A percentile compares a stretch with the other conserved stretches of the same genome.
These are phyloP conservation scores for Aureobasidium zeae DNA, from an alignment of 2,329 filamentous ascomycete genomes.

Conservation along the genomic window DNA sequence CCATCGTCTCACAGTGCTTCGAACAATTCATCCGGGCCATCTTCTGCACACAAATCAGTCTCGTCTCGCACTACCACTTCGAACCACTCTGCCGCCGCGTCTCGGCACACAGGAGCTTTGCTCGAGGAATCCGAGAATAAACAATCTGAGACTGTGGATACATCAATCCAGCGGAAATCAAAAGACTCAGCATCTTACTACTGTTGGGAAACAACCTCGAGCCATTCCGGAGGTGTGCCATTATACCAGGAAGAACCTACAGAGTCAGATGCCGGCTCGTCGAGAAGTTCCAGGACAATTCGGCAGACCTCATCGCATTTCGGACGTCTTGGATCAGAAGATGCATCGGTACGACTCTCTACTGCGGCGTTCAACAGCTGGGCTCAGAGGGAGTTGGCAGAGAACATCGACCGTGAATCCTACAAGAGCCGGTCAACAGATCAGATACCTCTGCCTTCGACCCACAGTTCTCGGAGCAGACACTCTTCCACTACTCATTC, in stretches of 20 bases:
- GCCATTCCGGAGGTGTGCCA: background rate
- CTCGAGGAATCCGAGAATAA: background rate
- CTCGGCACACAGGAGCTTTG: background rate
- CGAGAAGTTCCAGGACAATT: background rate
- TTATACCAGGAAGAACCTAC: background rate
- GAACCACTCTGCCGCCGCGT: background rate
- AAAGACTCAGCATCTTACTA: too few species aligned
- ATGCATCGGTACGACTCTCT: too few species aligned
- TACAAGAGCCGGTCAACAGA: background rate
- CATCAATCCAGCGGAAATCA: too few species aligned
- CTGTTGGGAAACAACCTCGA: too few species aligned
- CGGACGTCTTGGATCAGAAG: too few species aligned
- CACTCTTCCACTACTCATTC: background rate
- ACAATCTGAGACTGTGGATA: too few species aligned
- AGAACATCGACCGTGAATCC: too few species aligned
- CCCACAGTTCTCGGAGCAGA: background rate
- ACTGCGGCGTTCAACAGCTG: too few species aligned
- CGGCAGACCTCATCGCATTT: background rate
- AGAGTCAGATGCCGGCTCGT: background rate
- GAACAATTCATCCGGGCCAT: background rate
- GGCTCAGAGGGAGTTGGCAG: too few species aligned
- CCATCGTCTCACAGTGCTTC: too few species aligned
- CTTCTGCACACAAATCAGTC: background rate
- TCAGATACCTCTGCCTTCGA: background rate
- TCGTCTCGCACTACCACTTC: background rate